Conservation (phyloP, 495 filamentous ascomycete species). For the Aspergillus nidulans region DNA sequence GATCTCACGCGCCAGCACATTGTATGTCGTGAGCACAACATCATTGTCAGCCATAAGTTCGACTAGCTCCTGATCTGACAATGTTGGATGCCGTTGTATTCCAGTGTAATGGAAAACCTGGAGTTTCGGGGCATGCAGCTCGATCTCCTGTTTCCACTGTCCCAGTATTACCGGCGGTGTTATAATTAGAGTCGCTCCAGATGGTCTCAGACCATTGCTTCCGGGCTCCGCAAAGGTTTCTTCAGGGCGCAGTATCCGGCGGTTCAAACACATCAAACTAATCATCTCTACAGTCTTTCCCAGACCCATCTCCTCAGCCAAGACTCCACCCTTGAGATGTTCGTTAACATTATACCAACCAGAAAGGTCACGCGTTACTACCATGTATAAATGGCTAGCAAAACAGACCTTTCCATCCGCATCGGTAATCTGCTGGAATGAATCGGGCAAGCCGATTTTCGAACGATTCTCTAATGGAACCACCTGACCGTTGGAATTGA, state of each 20-base stretch:
- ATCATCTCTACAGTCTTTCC: conserved; percentile 93
- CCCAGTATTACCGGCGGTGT: conserved; percentile 74
- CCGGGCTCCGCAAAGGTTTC: conserved; percentile 21
- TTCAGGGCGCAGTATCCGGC: conserved; percentile 17
- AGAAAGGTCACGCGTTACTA: conserved; percentile 50
- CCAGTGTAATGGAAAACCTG: conserved; percentile 50
- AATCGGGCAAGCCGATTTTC: conserved; percentile 25
- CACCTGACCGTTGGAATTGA: conserved; percentile 29
- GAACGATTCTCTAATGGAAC: conserved; percentile 12
- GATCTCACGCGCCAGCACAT: conserved; percentile 70
- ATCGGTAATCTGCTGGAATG: conserved; percentile 39
- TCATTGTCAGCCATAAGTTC: conserved; percentile 54
- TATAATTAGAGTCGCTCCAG: conserved; percentile 77
- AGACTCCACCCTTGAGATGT: conserved; percentile 54
- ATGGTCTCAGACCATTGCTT: conserved; percentile 26
- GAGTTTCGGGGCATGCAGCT: conserved; percentile 60
- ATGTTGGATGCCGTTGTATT: conserved; percentile 35
- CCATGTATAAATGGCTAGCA: conserved; percentile 61
- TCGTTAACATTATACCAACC: conserved; percentile 37
- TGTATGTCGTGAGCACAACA: conserved; percentile 84
- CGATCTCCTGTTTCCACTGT: conserved; percentile 84
- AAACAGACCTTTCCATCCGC: conserved; percentile 48
- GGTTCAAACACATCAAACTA: conserved; percentile 65
- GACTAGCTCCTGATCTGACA: conserved; percentile 43
- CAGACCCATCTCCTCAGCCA: conserved; percentile 95